Percentiles rank a stretch among this genome's conserved stretches.
Evolutionary conservation across 805 yeast genomes (phyloP).

Genomic region (Lipomyces anomalus): DNA sequence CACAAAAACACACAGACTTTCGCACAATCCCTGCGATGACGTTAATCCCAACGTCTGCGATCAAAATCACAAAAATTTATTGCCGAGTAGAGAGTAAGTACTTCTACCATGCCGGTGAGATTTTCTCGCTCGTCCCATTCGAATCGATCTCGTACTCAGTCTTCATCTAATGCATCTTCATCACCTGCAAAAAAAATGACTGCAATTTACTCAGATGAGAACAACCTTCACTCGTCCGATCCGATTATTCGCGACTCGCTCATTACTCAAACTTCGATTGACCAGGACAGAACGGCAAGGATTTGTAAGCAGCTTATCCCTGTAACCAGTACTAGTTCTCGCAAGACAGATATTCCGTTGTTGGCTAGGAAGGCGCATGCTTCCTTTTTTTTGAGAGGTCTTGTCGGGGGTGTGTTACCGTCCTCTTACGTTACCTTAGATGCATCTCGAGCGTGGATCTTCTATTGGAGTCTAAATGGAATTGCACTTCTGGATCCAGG

Average conservation of each 20-base stretch:
- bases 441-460: conserved; percentile 88
- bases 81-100: no score
- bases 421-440: conserved; percentile 53
- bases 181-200: no score
- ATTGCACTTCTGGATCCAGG: conserved; percentile 40
- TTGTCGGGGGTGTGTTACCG: conserved; percentile 39
- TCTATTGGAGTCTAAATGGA: conserved; percentile 75
- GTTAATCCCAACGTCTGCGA: no score
- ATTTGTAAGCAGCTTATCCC: conserved; percentile 7
- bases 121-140: no score
- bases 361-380: conserved; percentile 6
- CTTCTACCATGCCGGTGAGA: no score
- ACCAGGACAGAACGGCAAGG: conserved; percentile 14
- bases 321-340: no score
- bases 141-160: no score
- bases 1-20: no score
- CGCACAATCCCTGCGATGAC: no score
- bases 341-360: conserved; percentile 6
- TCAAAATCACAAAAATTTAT: no score
- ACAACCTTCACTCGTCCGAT: conserved; percentile 8
- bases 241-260: conserved; percentile 7
- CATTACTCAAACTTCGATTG: conserved; percentile 15
- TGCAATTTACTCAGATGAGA: conserved; percentile 1
- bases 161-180: no score
- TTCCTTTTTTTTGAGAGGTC: conserved; percentile 3